Conservation (phyloP, 306 rosid species). For the Quercus engelmannii region DNA sequence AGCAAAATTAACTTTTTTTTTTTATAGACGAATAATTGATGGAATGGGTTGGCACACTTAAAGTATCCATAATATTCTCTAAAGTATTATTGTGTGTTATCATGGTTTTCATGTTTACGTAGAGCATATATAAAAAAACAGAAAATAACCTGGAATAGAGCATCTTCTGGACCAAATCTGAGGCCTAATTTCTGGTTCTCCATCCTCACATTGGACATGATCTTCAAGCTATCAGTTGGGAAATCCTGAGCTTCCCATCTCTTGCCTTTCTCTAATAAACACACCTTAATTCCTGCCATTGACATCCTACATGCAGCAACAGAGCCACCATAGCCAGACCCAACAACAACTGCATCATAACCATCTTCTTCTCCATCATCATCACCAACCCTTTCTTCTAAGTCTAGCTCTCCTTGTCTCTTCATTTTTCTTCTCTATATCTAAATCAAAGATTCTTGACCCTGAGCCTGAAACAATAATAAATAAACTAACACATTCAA, state of each 20-base stretch:
- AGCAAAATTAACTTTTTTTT: too few species aligned
- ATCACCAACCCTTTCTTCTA: constrained; percentile 1
- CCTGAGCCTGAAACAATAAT: too few species aligned
- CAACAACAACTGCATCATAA: constrained; percentile 34
- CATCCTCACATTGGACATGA: constrained; percentile 18
- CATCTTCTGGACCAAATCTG: constrained; percentile 36
- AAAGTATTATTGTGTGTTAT: too few species aligned
- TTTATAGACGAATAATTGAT: too few species aligned
- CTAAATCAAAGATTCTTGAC: background rate
- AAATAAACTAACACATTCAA: too few species aligned
- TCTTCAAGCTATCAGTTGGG: constrained; percentile 25
- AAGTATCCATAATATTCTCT: too few species aligned
- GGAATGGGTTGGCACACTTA: too few species aligned
- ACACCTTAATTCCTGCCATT: constrained; percentile 25
- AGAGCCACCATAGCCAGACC: constrained; percentile 39
- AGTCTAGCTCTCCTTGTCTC: background rate
- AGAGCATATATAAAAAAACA: background rate
- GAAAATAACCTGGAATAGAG: constrained; percentile 32
- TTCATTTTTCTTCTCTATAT: constrained; percentile 2
- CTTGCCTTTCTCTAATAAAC: constrained; percentile 30
- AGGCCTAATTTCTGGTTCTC: constrained; percentile 25
- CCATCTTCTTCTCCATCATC: constrained; percentile 19
- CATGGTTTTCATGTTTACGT: too few species aligned
- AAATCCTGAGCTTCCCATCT: constrained; percentile 40
- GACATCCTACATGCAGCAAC: constrained; percentile 37